Evolutionary conservation across 2,329 filamentous ascomycete species (phyloP), one percentile per base, ranked within the genome.

Genomic region (Gyromitra esculenta): DNA sequence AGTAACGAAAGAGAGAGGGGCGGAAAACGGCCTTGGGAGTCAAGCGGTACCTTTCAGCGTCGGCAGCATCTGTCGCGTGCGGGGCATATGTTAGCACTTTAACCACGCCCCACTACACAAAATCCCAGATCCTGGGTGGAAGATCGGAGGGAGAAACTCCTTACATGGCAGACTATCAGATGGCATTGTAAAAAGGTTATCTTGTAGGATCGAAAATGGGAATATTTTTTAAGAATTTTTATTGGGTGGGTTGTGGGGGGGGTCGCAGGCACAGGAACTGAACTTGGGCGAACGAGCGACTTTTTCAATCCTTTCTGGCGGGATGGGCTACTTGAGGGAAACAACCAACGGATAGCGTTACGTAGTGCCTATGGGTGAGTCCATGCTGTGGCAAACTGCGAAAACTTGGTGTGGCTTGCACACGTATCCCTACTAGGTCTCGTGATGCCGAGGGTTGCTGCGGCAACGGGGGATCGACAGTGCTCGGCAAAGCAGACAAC

Each of bases 1-100:
- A 75, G 60, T 21, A 45, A 39, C 18, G 13, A 21, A 5, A 11
- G 48, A 21, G 37, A 7, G 67, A 35, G 8, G 56, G 52, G 70
- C 9, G 66, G 52, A 31, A 31, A 43, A 50, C 50, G 56, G 45
- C 39, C 11, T 8, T 18, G 21, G 62, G 70, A 57, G 62, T n/a
- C 21, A n/a, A 60, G 37, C 37, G 31, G 63, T 82, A 95, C 92
- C 92, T 97, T 87, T 99, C 96, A 82, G 96, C 96, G 86, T 99
- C 96, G 81, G 96, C 94, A 82, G 96, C 96, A 87, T 98, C 96
- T 98, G 85, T 76, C 43, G 45, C 65, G 39, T 63, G 73, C 52
- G 75, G 70, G 75, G 76, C 52, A 72, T 21, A 67, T 48, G 65
- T 69, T 54, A 76, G 41, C 37, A 43, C 45, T 31, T 31, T 31